These are phyloP conservation scores for Erigeron philadelphicus DNA, from an alignment of 140 eudicot species.

Conservation along the genomic window DNA sequence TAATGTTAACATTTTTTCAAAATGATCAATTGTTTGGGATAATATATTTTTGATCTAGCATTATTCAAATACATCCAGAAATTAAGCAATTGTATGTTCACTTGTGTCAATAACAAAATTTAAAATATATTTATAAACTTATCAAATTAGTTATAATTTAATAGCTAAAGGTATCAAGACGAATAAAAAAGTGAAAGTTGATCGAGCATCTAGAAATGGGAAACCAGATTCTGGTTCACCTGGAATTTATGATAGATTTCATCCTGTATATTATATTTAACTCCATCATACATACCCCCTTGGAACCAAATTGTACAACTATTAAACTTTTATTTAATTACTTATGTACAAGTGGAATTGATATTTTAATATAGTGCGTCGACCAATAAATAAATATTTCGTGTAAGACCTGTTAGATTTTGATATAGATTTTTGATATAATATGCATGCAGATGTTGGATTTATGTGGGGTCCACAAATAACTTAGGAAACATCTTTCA, in stretches of 20 bases:
- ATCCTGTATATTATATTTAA: conserved; percentile 14
- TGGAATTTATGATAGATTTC: conserved; percentile 25
- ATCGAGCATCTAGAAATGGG: conserved; percentile 23
- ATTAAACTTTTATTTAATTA: not conserved
- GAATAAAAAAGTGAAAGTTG: conserved; percentile 10
- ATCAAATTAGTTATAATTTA: not conserved
- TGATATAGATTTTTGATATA: not conserved
- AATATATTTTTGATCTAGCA: too few species aligned
- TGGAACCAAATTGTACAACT: conserved; percentile 24
- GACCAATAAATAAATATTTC: not conserved
- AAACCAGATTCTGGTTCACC: conserved; percentile 19
- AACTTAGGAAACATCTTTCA: not conserved
- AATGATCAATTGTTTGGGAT: too few species aligned
- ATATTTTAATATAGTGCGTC: not conserved
- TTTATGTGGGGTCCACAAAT: conserved; percentile 9
- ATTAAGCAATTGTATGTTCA: too few species aligned
- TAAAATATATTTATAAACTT: too few species aligned
- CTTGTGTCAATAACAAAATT: too few species aligned
- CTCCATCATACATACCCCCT: conserved; percentile 27
- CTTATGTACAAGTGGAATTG: conserved; percentile 13
- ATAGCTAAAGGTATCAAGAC: not conserved
- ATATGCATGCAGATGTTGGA: conserved; percentile 20
- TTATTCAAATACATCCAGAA: too few species aligned
- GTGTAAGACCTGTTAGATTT: conserved; percentile 1
- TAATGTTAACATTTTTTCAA: too few species aligned